Evolutionary conservation across 176 grass and related monocot genomes (phyloP).

Genomic region (Sorghum bicolor): DNA sequence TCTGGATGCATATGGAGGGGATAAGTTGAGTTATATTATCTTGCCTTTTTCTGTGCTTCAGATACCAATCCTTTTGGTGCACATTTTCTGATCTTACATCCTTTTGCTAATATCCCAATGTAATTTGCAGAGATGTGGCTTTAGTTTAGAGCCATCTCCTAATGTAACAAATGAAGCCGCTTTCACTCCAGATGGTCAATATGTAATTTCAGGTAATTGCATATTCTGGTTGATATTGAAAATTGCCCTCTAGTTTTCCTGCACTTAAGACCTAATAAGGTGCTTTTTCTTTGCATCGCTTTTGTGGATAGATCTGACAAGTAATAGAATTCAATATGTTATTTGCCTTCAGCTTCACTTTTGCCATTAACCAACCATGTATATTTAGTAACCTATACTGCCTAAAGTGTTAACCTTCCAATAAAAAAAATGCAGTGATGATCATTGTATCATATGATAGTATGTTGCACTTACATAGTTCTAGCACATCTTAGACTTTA

Average conservation of each 20-base stretch:
- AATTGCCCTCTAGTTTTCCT: neutral
- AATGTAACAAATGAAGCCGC: conserved; percentile 82
- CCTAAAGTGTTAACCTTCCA: neutral
- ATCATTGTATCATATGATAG: neutral
- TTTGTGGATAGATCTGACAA: neutral
- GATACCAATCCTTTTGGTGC: neutral
- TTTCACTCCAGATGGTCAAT: conserved; percentile 95
- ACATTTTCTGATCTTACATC: conserved; percentile 6
- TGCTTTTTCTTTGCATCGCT: neutral
- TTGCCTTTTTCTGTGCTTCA: neutral
- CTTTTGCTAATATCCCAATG: conserved; percentile 7
- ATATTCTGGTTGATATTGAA: neutral
- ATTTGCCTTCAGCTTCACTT: conserved; percentile 6
- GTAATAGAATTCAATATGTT: conserved; percentile 6
- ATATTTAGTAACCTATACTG: neutral
- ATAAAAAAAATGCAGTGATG: neutral
- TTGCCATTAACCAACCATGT: neutral
- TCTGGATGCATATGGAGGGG: conserved; percentile 96
- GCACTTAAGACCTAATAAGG: neutral
- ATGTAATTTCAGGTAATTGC: conserved; percentile 82
- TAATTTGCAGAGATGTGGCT: conserved; percentile 79
- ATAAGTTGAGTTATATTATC: conserved; percentile 56
- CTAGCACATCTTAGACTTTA: neutral
- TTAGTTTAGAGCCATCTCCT: conserved; percentile 93
- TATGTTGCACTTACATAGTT: neutral